Percentiles rank a stretch among this genome's conserved stretches.
Evolutionary conservation across 1,284 basidiomycete species (phyloP).

Genomic region (Apiotrichum laibachii): DNA sequence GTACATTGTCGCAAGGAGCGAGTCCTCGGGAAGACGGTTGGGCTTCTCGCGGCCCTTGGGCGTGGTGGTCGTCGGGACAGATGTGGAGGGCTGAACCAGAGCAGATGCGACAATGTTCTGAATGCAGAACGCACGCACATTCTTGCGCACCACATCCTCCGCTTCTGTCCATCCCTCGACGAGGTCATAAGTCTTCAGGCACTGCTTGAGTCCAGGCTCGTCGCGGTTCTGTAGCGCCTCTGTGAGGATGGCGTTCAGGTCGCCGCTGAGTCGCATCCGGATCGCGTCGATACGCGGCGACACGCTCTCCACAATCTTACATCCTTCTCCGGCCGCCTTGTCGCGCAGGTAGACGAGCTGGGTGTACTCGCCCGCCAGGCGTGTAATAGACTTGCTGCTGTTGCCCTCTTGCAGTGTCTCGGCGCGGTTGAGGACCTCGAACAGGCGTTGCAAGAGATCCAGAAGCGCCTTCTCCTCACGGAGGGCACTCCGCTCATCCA

Average conservation of each 20-base stretch:
- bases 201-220: conserved; percentile 64
- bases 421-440: conserved; percentile 76
- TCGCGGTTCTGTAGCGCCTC: conserved; percentile 52
- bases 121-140: conserved; percentile 66
- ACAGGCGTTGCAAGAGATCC: conserved; percentile 79
- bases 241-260: conserved; percentile 75
- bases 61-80: conserved; percentile 32
- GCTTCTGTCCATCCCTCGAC: conserved; percentile 78
- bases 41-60: conserved; percentile 7
- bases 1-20: conserved; percentile 65
- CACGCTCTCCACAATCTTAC: conserved; percentile 73
- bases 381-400: conserved; percentile 66
- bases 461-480: conserved; percentile 83
- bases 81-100: conserved; percentile 20
- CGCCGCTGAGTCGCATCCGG: conserved; percentile 75
- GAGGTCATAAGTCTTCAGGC: conserved; percentile 75
- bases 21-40: conserved; percentile 7
- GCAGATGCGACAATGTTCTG: conserved; percentile 30
- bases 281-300: conserved; percentile 72
- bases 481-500: conserved; percentile 68
- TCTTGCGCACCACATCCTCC: conserved; percentile 72
- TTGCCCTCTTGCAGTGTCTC: conserved; percentile 66
- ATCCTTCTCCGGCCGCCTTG: conserved; percentile 72
- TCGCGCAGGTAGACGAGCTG: conserved; percentile 86
- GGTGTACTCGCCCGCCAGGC: conserved; percentile 84